These are phyloP conservation scores for Bretziella fagacearum DNA, from an alignment of 2,329 filamentous ascomycete genomes.

Conservation along the genomic window DNA sequence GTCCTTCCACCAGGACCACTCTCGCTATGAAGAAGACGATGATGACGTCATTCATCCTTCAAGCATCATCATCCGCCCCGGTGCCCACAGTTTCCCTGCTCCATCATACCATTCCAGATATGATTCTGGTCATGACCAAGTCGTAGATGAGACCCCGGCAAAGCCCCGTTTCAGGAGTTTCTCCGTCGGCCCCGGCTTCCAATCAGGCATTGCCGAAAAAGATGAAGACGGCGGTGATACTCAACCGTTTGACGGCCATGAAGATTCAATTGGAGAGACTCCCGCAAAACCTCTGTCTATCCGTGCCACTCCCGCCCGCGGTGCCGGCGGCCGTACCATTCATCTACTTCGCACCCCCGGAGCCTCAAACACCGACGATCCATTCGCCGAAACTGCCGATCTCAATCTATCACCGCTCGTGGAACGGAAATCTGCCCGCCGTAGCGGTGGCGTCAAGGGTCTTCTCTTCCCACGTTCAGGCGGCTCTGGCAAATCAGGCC, in stretches of 20 bases:
- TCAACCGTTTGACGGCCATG: not conserved
- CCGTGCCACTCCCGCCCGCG: slow-evolving; percentile 1
- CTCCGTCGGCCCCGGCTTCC: not conserved
- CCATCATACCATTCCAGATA: not conserved
- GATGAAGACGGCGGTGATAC: slow-evolving; percentile 1
- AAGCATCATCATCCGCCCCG: slow-evolving; percentile 19
- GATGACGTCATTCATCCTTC: slow-evolving; percentile 24
- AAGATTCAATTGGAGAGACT: slow-evolving; percentile 5
- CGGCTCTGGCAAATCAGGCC: not conserved
- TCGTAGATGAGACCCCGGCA: slow-evolving; percentile 10
- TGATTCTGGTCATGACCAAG: not conserved
- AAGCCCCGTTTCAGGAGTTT: slow-evolving; percentile 8
- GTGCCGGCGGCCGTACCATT: not conserved
- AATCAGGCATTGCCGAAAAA: not conserved
- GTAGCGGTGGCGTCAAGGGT: slow-evolving; percentile 10
- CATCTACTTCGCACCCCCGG: not conserved
- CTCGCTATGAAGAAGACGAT: not conserved
- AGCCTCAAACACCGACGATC: not conserved
- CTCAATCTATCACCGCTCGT: slow-evolving; percentile 1
- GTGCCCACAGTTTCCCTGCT: slow-evolving; percentile 5
- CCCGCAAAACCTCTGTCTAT: not conserved
- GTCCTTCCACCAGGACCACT: slow-evolving; percentile 5
- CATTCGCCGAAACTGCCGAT: not conserved
- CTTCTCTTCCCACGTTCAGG: slow-evolving; percentile 9
- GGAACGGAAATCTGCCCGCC: slow-evolving; percentile 1